These are phyloP conservation scores for Citropsis articulata DNA, from an alignment of 345 rosid genomes.

Conservation along the genomic window DNA sequence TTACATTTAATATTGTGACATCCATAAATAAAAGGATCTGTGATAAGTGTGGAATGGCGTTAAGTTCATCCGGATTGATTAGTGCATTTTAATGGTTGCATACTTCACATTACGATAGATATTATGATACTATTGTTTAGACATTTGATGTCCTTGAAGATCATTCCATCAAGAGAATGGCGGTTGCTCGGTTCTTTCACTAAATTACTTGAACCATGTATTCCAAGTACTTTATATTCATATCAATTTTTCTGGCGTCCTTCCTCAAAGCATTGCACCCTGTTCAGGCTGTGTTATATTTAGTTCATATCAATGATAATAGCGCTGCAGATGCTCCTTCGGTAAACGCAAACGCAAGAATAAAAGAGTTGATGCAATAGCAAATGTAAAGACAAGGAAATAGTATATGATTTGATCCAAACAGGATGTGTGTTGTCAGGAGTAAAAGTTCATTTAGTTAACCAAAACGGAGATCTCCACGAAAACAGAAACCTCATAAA, in stretches of 20 bases:
- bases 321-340: not conserved
- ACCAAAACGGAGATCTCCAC: not conserved
- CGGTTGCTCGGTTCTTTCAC: not conserved
- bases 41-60: not conserved
- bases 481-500: not conserved
- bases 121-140: not conserved
- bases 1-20: not conserved
- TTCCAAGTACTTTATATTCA: too few species aligned
- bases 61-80: too few species aligned
- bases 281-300: not conserved
- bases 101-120: not conserved
- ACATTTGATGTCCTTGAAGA: not conserved
- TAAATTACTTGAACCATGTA: too few species aligned
- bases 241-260: too few species aligned
- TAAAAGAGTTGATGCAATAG: too few species aligned
- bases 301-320: not conserved
- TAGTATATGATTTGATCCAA: not conserved
- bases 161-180: not conserved
- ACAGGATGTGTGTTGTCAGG: not conserved
- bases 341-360: not conserved
- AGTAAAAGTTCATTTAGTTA: not conserved
- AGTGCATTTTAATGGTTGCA: not conserved
- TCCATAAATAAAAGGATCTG: not conserved
- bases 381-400: not conserved
- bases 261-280: not conserved